A percentile compares a stretch with the other conserved stretches of the same genome.
Conservation (phyloP, 1,139 yeast genomes). For the Suhomyces bokatorum region DNA sequence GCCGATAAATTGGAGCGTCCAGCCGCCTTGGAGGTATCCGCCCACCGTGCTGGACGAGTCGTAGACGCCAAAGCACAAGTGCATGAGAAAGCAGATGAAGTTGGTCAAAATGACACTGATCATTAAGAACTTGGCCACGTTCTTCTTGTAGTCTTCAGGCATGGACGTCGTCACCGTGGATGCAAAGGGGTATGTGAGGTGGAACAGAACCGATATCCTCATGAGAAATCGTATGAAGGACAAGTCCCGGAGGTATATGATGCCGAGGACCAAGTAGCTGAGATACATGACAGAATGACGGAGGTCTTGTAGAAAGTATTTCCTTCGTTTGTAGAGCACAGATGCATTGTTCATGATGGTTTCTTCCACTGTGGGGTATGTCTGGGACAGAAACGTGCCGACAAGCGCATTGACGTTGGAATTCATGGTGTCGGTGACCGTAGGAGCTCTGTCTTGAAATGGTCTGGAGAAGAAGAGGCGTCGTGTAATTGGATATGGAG, state of each 20-base stretch:
- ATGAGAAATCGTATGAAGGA: slow-evolving; percentile 31
- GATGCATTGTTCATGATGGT: slow-evolving; percentile 36
- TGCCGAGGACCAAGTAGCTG: slow-evolving; percentile 32
- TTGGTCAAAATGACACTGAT: slow-evolving; percentile 28
- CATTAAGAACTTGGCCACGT: slow-evolving; percentile 31
- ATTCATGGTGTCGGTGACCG: background rate
- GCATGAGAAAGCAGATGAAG: slow-evolving; percentile 26
- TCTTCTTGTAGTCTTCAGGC: slow-evolving; percentile 29
- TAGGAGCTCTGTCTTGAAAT: background rate
- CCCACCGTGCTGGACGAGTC: slow-evolving; percentile 18
- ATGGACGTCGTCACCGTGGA: background rate
- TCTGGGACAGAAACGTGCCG: slow-evolving; percentile 32
- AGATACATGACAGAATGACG: slow-evolving; percentile 30
- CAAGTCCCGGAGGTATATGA: slow-evolving; percentile 39
- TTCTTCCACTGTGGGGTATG: slow-evolving; percentile 41
- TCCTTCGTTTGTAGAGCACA: slow-evolving; percentile 42
- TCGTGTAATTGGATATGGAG: background rate
- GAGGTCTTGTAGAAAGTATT: slow-evolving; percentile 38
- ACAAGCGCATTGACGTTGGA: slow-evolving; percentile 24
- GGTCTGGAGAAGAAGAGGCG: background rate
- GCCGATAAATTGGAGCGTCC: slow-evolving; percentile 44
- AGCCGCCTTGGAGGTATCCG: slow-evolving; percentile 34
- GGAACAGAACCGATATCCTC: slow-evolving; percentile 32
- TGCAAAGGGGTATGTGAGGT: slow-evolving; percentile 32
- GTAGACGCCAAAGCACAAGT: slow-evolving; percentile 33